phyloP scores from a whole-genome alignment of 2,329 filamentous ascomycete genomes.

The Epichloe bromicola region DNA sequence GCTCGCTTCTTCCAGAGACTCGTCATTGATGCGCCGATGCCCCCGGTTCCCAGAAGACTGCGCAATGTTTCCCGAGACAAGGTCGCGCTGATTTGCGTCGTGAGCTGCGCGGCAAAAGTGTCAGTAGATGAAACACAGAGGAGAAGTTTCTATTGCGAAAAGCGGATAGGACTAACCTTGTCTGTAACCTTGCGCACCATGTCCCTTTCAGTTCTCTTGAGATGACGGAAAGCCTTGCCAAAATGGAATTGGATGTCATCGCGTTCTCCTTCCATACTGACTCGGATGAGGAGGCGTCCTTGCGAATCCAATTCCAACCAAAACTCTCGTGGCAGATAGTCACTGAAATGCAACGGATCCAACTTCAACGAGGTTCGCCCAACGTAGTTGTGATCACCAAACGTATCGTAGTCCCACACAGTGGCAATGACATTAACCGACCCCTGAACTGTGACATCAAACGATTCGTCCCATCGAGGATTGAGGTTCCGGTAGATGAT shows the following conservation, averaged over 20 bases:
- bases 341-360: conserved; percentile 94
- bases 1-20: conserved; percentile 52
- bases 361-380: conserved; percentile 93
- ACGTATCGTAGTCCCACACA: conserved; percentile 95
- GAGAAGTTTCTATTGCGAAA: neutral
- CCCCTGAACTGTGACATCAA: conserved; percentile 87
- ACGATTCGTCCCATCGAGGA: conserved; percentile 92
- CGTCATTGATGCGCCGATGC: conserved; percentile 59
- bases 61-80: conserved; percentile 73
- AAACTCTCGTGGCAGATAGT: conserved; percentile 90
- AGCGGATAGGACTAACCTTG: conserved; percentile 50
- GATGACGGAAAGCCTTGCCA: conserved; percentile 85
- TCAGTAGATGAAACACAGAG: neutral
- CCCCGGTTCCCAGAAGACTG: conserved; percentile 55
- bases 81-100: conserved; percentile 81
- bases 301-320: conserved; percentile 94
- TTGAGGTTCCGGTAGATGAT: conserved; percentile 85
- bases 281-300: conserved; percentile 72
- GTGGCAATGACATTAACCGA: conserved; percentile 92
- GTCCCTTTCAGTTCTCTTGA: conserved; percentile 91
- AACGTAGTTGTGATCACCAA: conserved; percentile 95
- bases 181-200: conserved; percentile 98
- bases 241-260: conserved; percentile 99
- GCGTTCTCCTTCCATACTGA: conserved; percentile 97
- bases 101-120: conserved; percentile 44